Conservation (phyloP, 1,284 basidiomycete species). For the Thelephora terrestris region DNA sequence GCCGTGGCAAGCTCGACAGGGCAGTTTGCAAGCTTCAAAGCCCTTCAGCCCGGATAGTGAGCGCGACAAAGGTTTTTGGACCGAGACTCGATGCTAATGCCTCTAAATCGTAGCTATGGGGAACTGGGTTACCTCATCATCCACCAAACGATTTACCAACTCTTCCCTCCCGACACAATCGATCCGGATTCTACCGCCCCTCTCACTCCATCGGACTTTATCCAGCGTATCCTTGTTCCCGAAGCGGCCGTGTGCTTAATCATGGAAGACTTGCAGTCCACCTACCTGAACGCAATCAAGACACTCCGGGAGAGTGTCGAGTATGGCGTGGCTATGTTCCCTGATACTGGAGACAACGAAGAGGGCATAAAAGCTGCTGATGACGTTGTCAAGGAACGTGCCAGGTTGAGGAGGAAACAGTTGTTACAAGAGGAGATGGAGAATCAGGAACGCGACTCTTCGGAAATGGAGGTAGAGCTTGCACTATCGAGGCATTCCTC, state of each 20-base stretch:
- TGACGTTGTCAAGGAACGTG: constrained; percentile 58
- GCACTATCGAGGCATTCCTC: too few relatives aligned
- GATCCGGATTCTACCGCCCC: constrained; percentile 43
- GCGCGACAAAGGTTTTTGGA: constrained; percentile 22
- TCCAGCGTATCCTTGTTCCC: constrained; percentile 63
- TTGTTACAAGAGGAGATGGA: constrained; percentile 45
- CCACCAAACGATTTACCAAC: constrained; percentile 60
- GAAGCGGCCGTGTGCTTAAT: constrained; percentile 66
- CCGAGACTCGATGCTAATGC: constrained; percentile 5
- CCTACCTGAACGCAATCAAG: constrained; percentile 34
- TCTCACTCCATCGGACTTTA: constrained; percentile 58
- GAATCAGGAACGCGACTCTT: too few relatives aligned
- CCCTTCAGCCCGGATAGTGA: constrained; percentile 75
- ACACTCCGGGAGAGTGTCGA: constrained; percentile 63
- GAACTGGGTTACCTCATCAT: constrained; percentile 71
- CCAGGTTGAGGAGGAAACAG: constrained; percentile 47
- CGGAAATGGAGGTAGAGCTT: too few relatives aligned
- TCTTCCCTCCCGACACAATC: constrained; percentile 57
- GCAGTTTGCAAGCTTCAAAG: constrained; percentile 67
- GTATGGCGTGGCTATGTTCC: constrained; percentile 76
- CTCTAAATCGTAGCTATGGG: constrained; percentile 49
- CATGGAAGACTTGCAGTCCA: constrained; percentile 49
- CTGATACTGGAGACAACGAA: constrained; percentile 40
- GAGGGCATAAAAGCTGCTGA: constrained; percentile 21
- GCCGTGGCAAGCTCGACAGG: constrained; percentile 56